Evolutionary conservation across 2,329 filamentous ascomycete genomes (phyloP).

Genomic region (Penicillium occitanis): DNA sequence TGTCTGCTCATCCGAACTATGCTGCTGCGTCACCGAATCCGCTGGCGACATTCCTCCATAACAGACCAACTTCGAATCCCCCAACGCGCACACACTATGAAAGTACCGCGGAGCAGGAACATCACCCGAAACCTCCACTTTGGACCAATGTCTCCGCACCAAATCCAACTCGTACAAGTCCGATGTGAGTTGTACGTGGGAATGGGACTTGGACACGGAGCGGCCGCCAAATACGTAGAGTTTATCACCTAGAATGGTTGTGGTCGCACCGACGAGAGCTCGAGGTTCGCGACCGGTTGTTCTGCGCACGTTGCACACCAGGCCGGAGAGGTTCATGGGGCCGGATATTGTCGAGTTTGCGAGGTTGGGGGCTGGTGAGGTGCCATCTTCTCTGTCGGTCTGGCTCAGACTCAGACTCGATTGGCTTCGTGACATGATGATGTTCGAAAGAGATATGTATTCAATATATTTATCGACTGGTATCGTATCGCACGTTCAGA

Average conservation of each 20-base stretch:
- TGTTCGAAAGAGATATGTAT: neutral
- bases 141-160: slow-evolving; percentile 88
- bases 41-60: slow-evolving; percentile 96
- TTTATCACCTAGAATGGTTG: slow-evolving; percentile 91
- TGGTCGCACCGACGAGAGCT: slow-evolving; percentile 89
- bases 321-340: slow-evolving; percentile 62
- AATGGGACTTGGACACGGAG: slow-evolving; percentile 77
- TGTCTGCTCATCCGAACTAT: slow-evolving; percentile 64
- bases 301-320: slow-evolving; percentile 69
- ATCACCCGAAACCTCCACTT: slow-evolving; percentile 79
- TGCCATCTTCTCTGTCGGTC: slow-evolving; percentile 36
- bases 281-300: slow-evolving; percentile 91
- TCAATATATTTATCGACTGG: neutral
- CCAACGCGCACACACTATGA: slow-evolving; percentile 89
- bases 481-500: neutral
- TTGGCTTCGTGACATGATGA: slow-evolving; percentile 36
- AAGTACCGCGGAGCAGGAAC: slow-evolving; percentile 91
- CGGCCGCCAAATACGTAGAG: slow-evolving; percentile 95
- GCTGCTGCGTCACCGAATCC: slow-evolving; percentile 44
- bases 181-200: slow-evolving; percentile 79
- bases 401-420: slow-evolving; percentile 41
- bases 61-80: slow-evolving; percentile 94
- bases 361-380: slow-evolving; percentile 26
- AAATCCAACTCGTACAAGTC: slow-evolving; percentile 93
- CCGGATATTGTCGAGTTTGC: slow-evolving; percentile 37